Percentiles rank a stretch among this genome's conserved stretches.
Conservation (phyloP, 208 protist species). For the Naegleria lovaniensis region DNA sequence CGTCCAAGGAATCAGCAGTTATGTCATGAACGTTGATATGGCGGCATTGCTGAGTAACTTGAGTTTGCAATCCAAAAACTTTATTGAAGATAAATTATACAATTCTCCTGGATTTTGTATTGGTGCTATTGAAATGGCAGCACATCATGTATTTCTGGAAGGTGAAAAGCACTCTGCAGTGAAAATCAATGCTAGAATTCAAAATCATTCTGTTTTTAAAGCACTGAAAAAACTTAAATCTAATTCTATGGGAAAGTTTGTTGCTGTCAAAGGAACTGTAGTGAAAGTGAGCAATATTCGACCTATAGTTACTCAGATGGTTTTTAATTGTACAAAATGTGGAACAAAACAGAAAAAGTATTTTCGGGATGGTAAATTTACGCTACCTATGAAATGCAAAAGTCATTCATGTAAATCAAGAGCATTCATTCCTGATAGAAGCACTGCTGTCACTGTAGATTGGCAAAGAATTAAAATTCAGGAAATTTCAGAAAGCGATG, state of each 20-base stretch:
- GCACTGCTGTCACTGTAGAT: constrained; percentile 20
- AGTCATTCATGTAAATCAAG: not conserved
- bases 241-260: not conserved
- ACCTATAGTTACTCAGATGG: not conserved
- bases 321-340: constrained; percentile 13
- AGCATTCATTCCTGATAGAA: not conserved
- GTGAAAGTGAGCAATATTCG: not conserved
- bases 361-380: constrained; percentile 18
- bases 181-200: not conserved
- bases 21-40: not conserved
- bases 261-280: constrained; percentile 2
- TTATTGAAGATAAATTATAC: not conserved
- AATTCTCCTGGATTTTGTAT: not conserved
- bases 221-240: not conserved
- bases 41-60: not conserved
- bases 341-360: not conserved
- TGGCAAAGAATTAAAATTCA: constrained; percentile 53
- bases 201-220: not conserved
- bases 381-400: not conserved
- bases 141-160: not conserved
- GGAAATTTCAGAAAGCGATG: constrained; percentile 55
- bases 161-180: not conserved
- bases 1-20: not conserved
- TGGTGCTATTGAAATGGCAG: not conserved
- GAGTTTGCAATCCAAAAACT: not conserved